Evolutionary conservation across 768 basidiomycete genomes (phyloP).

Genomic region (Auriscalpium vulgare): DNA sequence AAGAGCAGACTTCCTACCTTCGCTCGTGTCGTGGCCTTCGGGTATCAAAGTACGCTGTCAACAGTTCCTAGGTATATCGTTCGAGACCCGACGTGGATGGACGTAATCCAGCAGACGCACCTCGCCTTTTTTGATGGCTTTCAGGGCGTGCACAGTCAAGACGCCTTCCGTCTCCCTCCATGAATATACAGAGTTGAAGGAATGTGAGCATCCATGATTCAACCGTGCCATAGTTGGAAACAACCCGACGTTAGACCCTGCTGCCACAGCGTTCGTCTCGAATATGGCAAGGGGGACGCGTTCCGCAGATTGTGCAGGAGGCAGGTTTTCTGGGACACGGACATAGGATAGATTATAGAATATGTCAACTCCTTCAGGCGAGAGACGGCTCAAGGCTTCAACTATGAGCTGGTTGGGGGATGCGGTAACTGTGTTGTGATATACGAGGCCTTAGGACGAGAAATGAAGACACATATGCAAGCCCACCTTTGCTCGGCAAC

Average conservation of each 20-base stretch:
- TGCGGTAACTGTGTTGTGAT: conserved; percentile 27
- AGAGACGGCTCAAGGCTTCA: conserved; percentile 26
- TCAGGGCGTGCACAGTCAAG: conserved; percentile 52
- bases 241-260: conserved; percentile 47
- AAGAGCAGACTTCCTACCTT: conserved; percentile 28
- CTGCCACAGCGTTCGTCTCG: conserved; percentile 56
- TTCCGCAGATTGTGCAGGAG: conserved; percentile 27
- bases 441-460: neutral
- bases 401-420: conserved; percentile 41
- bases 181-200: conserved; percentile 59
- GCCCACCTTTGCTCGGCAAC: conserved; percentile 42
- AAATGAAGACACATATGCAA: neutral
- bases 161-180: conserved; percentile 44
- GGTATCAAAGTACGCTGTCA: conserved; percentile 55
- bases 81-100: neutral
- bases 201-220: conserved; percentile 62
- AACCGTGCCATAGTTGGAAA: conserved; percentile 61
- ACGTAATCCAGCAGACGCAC: conserved; percentile 22
- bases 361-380: conserved; percentile 26
- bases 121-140: conserved; percentile 42
- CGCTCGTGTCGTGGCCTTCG: conserved; percentile 45
- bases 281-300: conserved; percentile 57
- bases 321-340: conserved; percentile 35
- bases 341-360: conserved; percentile 54
- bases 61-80: conserved; percentile 38